Evolutionary conservation across 2,329 filamentous ascomycete genomes (phyloP), one percentile per base, ranked within the genome.

Genomic region (Ceratocystis huliohia): DNA sequence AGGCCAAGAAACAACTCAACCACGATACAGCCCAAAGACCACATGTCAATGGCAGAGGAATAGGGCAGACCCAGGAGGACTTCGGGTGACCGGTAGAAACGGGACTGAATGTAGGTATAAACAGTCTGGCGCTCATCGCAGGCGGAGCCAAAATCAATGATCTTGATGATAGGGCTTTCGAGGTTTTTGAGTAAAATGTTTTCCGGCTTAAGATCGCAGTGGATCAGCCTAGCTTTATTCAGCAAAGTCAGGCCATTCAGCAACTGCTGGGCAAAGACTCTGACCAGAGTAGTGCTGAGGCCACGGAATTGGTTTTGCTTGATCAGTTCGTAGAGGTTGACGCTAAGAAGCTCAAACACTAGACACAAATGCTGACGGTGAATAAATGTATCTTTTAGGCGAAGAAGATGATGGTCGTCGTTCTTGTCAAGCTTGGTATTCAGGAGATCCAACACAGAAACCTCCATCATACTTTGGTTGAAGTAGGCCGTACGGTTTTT

Each of bases 381-480:
- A 68, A 99, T 99, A 74, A 99, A 99, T 0, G 94, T 99, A 73
- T 99, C 94, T 75, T 96, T 96, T 57, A 99, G 81, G 68, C 94
- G 87, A 66, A 99, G 80, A 30, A 99, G 82, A 76, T 99, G 94
- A 73, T 99, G 94, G 72, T 99, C 94, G 73, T 99, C 94, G 73
- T 97, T 97, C 79, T 97, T 99, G 79, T 99, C 94, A 73, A 97
- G 91, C 75, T 96, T 96, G 70, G 91, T 96, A 75, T 99, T 99
- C 73, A 99, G 84, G 81, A 99, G 75, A 76, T 99, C 94, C 67
- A 99, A 81, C 28, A 99, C 94, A 1, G 94, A 99, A 41, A 99
- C 94, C 75, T 99, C 94, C 94, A 99, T 99, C 94, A 99, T 99
- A 76, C 94, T 97, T 76, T 99, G 94, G 74, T 99, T 99, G 80